Evolutionary conservation across 331 rosid genomes (phyloP).

Genomic region (Telfairia occidentalis): DNA sequence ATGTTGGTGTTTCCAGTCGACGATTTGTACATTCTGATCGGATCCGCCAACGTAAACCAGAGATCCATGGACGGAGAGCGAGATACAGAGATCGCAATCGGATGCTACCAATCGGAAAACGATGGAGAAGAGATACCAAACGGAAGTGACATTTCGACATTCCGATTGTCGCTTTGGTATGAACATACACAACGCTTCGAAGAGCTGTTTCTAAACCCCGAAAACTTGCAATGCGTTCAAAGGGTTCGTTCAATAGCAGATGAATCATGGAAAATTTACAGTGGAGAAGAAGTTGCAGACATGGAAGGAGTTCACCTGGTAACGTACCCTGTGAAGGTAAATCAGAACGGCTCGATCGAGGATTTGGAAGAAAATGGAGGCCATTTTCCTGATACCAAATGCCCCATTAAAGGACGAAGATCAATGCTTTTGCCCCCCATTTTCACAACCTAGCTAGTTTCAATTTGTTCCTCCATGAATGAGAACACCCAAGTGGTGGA

Average conservation of each 20-base stretch:
- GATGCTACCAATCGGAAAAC: conserved; percentile 44
- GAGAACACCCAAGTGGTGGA: not conserved
- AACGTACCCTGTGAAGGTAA: conserved; percentile 47
- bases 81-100: conserved; percentile 86
- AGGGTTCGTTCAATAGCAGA: conserved; percentile 43
- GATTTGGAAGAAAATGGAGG: conserved; percentile 26
- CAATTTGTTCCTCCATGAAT: not conserved
- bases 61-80: conserved; percentile 81
- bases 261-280: conserved; percentile 49
- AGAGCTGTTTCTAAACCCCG: conserved; percentile 40
- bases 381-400: conserved; percentile 61
- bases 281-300: conserved; percentile 41
- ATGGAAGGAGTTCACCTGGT: conserved; percentile 76
- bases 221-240: conserved; percentile 49
- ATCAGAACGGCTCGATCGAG: conserved; percentile 39
- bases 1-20: conserved; percentile 42
- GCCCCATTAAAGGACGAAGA: conserved; percentile 45
- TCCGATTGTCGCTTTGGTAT: conserved; percentile 62
- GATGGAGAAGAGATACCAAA: conserved; percentile 14
- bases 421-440: conserved; percentile 42
- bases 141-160: conserved; percentile 36
- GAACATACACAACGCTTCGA: conserved; percentile 45
- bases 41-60: conserved; percentile 85
- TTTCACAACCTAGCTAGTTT: conserved; percentile 66
- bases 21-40: conserved; percentile 64